phyloP scores from a whole-genome alignment of 2,329 filamentous ascomycete genomes.

The Pseudogymnoascus sp. region DNA sequence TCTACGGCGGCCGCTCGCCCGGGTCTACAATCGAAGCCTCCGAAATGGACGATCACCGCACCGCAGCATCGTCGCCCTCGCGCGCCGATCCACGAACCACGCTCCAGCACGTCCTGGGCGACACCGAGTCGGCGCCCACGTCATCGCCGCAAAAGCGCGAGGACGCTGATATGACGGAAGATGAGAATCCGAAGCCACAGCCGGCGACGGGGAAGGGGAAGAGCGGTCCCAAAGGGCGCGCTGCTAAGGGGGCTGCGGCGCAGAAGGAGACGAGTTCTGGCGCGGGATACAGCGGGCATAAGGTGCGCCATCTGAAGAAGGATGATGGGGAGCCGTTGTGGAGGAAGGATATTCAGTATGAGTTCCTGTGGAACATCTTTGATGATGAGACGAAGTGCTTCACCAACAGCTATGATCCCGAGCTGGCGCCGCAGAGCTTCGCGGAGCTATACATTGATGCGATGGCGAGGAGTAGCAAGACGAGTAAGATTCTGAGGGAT shows the following conservation, averaged over 20 bases:
- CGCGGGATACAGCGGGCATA: constrained; percentile 35
- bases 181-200: constrained; percentile 25
- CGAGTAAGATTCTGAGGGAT: constrained; percentile 95
- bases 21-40: constrained; percentile 26
- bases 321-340: constrained; percentile 81
- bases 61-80: constrained; percentile 22
- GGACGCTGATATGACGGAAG: constrained; percentile 24
- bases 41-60: constrained; percentile 24
- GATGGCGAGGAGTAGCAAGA: constrained; percentile 98
- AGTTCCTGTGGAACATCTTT: constrained; percentile 74
- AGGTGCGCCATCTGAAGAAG: constrained; percentile 80
- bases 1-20: constrained; percentile 16
- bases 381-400: constrained; percentile 69
- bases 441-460: constrained; percentile 97
- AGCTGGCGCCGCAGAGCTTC: constrained; percentile 63
- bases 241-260: constrained; percentile 13
- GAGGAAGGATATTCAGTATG: constrained; percentile 81
- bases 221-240: constrained; percentile 20
- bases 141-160: constrained; percentile 15
- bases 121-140: constrained; percentile 20
- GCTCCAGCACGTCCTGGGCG: constrained; percentile 22
- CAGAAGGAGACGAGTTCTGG: constrained; percentile 7
- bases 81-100: constrained; percentile 23
- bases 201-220: constrained; percentile 15
- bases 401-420: constrained; percentile 76